Conservation (phyloP, 2,329 filamentous ascomycete species). For the Xylariales sp. region DNA sequence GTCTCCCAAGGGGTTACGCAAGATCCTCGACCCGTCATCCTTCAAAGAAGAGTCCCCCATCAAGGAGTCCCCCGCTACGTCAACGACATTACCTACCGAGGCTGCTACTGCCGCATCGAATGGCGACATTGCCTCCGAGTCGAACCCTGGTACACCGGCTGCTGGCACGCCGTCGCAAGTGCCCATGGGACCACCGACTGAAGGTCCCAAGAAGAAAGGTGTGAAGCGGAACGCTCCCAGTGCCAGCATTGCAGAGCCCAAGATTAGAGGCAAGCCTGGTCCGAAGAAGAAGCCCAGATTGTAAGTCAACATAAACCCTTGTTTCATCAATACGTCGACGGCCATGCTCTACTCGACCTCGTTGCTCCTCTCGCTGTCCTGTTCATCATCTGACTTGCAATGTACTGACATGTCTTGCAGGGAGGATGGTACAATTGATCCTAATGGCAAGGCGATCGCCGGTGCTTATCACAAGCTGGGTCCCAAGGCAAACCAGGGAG, state of each 20-base stretch:
- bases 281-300: slow-evolving; percentile 94
- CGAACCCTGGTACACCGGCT: slow-evolving; percentile 55
- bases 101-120: slow-evolving; percentile 36
- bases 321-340: slow-evolving; percentile 6
- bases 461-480: slow-evolving; percentile 73
- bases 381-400: slow-evolving; percentile 7
- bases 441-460: slow-evolving; percentile 43
- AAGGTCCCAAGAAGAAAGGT: slow-evolving; percentile 70
- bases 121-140: slow-evolving; percentile 55
- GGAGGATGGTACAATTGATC: slow-evolving; percentile 60
- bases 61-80: slow-evolving; percentile 43
- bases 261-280: slow-evolving; percentile 79
- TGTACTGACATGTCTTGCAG: slow-evolving; percentile 35
- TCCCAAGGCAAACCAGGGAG: slow-evolving; percentile 93
- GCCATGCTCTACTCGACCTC: slow-evolving; percentile 4
- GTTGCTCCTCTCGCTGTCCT: background rate
- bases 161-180: slow-evolving; percentile 51
- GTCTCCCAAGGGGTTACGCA: slow-evolving; percentile 44
- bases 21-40: slow-evolving; percentile 40
- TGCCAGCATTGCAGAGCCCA: slow-evolving; percentile 56
- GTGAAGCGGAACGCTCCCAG: slow-evolving; percentile 64
- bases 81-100: slow-evolving; percentile 32
- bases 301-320: slow-evolving; percentile 56
- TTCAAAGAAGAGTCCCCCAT: slow-evolving; percentile 39
- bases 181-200: slow-evolving; percentile 55